Evolutionary conservation across 768 basidiomycete genomes (phyloP).

Genomic region (Inosperma sp.): DNA sequence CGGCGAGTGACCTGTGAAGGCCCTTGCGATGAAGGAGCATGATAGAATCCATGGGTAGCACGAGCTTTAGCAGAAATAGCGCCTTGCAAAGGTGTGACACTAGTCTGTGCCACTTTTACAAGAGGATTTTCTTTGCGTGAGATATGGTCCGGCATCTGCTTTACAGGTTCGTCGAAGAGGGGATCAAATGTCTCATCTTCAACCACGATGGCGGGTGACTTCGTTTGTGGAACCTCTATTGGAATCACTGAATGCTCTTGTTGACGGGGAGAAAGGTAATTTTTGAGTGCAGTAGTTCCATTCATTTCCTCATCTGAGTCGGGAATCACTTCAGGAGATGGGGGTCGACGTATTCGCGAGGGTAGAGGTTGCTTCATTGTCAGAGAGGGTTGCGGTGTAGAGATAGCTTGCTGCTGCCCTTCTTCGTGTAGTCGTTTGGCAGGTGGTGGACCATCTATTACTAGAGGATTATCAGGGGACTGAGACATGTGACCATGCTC

Average conservation of each 20-base stretch:
- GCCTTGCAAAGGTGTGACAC: constrained; percentile 30
- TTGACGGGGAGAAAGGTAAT: constrained; percentile 5
- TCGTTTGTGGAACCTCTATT: no score
- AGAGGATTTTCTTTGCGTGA: constrained; percentile 48
- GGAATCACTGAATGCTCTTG: not conserved
- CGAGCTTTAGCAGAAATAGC: constrained; percentile 51
- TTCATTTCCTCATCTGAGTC: constrained; percentile 31
- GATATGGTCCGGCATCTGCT: constrained; percentile 39
- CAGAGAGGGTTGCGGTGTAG: constrained; percentile 1
- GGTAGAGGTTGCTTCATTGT: constrained; percentile 7
- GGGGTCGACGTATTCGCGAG: constrained; percentile 11
- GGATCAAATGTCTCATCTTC: constrained; percentile 8
- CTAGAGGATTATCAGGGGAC: no score
- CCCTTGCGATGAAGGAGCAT: constrained; percentile 11
- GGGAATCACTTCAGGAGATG: constrained; percentile 27
- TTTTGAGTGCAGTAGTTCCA: constrained; percentile 1
- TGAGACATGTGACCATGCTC: no score
- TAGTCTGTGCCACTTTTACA: constrained; percentile 49
- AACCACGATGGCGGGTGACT: not conserved
- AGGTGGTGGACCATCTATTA: not conserved
- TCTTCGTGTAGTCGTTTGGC: constrained; percentile 2
- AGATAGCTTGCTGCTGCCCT: not conserved
- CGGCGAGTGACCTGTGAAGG: constrained; percentile 14
- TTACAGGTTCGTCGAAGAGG: constrained; percentile 11
- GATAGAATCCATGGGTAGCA: constrained; percentile 26